Conservation (phyloP, 306 rosid species). For the Malus fusca region DNA sequence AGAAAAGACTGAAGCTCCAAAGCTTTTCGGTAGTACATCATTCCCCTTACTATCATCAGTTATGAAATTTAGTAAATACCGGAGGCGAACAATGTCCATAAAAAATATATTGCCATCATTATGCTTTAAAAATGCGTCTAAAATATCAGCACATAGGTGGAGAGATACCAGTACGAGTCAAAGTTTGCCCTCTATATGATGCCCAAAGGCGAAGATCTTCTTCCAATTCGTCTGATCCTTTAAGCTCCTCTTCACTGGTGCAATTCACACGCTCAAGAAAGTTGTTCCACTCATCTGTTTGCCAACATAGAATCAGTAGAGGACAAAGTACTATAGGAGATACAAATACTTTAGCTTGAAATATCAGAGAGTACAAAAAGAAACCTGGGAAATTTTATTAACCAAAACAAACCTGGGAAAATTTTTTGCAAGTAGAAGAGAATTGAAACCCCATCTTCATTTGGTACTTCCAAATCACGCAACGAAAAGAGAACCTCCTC, state of each 20-base stretch:
- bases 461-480: slow-evolving; percentile 58
- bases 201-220: slow-evolving; percentile 96
- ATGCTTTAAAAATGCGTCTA: not conserved
- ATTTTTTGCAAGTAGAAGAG: slow-evolving; percentile 92
- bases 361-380: not conserved
- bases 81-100: not conserved
- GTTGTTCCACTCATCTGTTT: slow-evolving; percentile 89
- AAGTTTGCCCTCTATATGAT: slow-evolving; percentile 91
- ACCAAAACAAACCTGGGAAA: slow-evolving; percentile 62
- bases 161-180: slow-evolving; percentile 75
- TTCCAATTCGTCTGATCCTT: slow-evolving; percentile 56
- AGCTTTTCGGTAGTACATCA: slow-evolving; percentile 96
- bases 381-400: slow-evolving; percentile 31
- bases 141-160: not conserved
- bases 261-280: slow-evolving; percentile 66
- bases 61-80: slow-evolving; percentile 19
- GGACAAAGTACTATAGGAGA: not conserved
- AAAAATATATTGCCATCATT: not conserved
- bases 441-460: slow-evolving; percentile 94
- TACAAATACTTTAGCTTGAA: not conserved
- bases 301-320: slow-evolving; percentile 3
- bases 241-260: slow-evolving; percentile 62
- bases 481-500: slow-evolving; percentile 94
- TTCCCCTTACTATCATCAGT: slow-evolving; percentile 66
- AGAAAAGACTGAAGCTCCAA: slow-evolving; percentile 98